These are phyloP conservation scores for Kockiozyma suomiensis DNA, from an alignment of 805 yeast species.

Conservation along the genomic window DNA sequence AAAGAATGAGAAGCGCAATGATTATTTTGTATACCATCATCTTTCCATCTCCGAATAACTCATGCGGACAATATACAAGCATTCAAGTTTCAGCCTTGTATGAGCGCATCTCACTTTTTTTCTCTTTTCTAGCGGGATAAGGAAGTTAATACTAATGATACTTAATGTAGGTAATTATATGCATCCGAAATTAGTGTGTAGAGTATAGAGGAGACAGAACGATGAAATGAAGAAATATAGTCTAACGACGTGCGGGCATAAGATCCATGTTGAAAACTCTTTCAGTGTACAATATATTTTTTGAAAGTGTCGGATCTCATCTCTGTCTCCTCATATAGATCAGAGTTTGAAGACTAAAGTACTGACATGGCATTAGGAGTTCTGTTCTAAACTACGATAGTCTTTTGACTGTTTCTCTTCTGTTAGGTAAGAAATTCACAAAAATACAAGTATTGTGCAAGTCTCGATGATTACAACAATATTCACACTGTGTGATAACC, in stretches of 20 bases:
- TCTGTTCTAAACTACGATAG: not conserved
- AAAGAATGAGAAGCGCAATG: constrained; percentile 10
- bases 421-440: too few species aligned
- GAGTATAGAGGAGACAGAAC: not conserved
- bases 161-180: not conserved
- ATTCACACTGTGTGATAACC: constrained; percentile 32
- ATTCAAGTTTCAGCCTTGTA: constrained; percentile 35
- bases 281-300: constrained; percentile 27
- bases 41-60: constrained; percentile 21
- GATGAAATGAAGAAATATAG: constrained; percentile 25
- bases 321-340: not conserved
- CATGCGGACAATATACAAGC: constrained; percentile 26
- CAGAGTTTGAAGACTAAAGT: not conserved
- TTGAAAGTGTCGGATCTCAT: constrained; percentile 28
- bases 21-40: constrained; percentile 20
- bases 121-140: not conserved
- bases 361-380: too few species aligned
- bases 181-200: not conserved
- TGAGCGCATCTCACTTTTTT: constrained; percentile 17
- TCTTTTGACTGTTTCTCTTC: not conserved
- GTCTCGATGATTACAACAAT: constrained; percentile 26
- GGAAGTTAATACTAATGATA: not conserved
- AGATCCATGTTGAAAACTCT: constrained; percentile 23
- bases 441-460: too few species aligned
- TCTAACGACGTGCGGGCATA: constrained; percentile 34